Evolutionary conservation across 1,284 basidiomycete genomes (phyloP), one percentile per base, ranked within the genome.

Genomic region (Ustilago curta): DNA sequence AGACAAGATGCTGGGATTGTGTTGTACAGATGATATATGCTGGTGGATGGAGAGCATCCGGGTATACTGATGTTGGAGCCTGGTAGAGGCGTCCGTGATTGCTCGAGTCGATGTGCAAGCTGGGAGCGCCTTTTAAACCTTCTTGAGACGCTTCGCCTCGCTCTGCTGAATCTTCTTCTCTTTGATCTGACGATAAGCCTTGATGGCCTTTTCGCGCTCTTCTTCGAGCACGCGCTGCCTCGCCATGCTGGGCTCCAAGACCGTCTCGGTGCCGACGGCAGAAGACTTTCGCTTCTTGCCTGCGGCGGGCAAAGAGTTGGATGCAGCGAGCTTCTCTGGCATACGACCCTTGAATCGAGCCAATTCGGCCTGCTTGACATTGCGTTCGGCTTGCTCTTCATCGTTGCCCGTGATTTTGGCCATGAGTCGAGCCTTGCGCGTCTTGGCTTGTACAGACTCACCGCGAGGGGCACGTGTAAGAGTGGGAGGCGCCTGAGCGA

Each of bases 381-480:
- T 58, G 29, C 60, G 52, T 32, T 70, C 64, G 29, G 76, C 72
- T 25, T 72, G 59, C 39, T 72, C 66, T 60, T 68, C 72, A 59
- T 79, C 69, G 21, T 71, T 70, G 49, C 75, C 77, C 1, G 58
- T 59, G 40, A 79, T 71, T 48, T 77, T 76, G 49, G 75, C 72
- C 43, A 68, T 67, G 50, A 79, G 67, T 32, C 60, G 48, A 4
- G 68, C 76, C 54, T 79, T 79, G 12, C 77, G 45, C 29, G 69
- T 64, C 59, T 76, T 70, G 50, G 78, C 69, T 37, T 67, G 65
- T 5, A 71, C 60, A 12, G 69, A 62, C 48, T 78, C 68, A 16
- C 78, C 78, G 11, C 79, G 65, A 18, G 81, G 80, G 3, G 77
- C 74, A 9, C 69, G 72, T 14, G 81, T 83, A 19, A 83, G 59